Conservation (phyloP, 2,329 filamentous ascomycete genomes). For the Neoarthrinium moseri region DNA sequence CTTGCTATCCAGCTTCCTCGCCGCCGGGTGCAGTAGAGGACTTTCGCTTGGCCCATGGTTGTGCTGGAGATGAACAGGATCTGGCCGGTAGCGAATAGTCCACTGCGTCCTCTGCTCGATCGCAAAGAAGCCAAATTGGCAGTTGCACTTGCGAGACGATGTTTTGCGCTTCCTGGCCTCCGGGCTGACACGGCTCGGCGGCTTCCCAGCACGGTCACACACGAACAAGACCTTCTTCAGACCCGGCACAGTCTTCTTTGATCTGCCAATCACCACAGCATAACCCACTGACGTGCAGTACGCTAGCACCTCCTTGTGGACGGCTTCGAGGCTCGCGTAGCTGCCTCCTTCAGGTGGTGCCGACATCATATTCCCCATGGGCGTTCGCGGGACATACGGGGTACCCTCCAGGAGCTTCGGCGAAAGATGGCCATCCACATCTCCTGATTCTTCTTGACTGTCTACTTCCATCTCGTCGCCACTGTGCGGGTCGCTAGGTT, state of each 20-base stretch:
- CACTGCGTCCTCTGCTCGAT: conserved; percentile 67
- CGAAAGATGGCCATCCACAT: conserved; percentile 43
- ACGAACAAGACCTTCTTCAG: conserved; percentile 68
- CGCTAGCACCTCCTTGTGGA: conserved; percentile 62
- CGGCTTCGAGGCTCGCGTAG: conserved; percentile 62
- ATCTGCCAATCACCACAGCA: conserved; percentile 66
- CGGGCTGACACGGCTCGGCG: conserved; percentile 59
- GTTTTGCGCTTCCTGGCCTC: conserved; percentile 65
- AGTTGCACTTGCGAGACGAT: conserved; percentile 67
- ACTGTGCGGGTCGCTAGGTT: conserved; percentile 37
- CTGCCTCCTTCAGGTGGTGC: conserved; percentile 63
- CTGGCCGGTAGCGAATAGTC: conserved; percentile 64
- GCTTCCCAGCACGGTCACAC: conserved; percentile 64
- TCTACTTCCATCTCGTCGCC: conserved; percentile 55
- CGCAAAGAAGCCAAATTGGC: conserved; percentile 68
- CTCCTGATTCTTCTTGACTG: conserved; percentile 43
- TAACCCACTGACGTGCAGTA: conserved; percentile 68
- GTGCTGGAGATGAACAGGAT: conserved; percentile 56
- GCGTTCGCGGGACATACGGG: conserved; percentile 51
- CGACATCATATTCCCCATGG: conserved; percentile 61
- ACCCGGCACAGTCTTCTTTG: conserved; percentile 66
- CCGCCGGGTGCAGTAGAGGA: conserved; percentile 64
- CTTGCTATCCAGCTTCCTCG: conserved; percentile 64
- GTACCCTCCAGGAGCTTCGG: conserved; percentile 47
- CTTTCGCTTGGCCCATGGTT: conserved; percentile 68